Percentiles rank a stretch among this genome's conserved stretches.
Conservation (phyloP, 257 asterid genomes). For the Penstemon eatonii region DNA sequence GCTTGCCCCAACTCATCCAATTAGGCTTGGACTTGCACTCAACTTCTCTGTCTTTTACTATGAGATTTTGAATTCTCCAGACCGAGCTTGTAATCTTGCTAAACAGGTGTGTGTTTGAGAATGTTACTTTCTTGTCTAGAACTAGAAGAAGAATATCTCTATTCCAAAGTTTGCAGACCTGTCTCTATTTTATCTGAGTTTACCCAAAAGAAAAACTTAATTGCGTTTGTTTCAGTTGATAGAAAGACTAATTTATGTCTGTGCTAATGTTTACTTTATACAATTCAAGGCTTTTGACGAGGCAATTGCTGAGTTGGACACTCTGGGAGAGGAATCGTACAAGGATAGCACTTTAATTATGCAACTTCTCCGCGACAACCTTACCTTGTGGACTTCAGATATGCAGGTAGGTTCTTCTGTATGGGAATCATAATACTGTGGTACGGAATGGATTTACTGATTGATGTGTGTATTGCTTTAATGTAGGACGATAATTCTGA, state of each 20-base stretch:
- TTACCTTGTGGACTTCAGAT: slow-evolving; percentile 62
- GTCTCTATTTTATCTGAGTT: background rate
- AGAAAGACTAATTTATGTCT: background rate
- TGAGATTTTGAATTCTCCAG: slow-evolving; percentile 58
- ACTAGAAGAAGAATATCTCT: too few relatives aligned
- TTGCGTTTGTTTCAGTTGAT: slow-evolving; percentile 3
- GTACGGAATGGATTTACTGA: background rate
- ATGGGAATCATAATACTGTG: background rate
- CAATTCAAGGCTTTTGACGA: slow-evolving; percentile 55
- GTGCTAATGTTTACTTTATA: background rate
- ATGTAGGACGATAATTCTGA: slow-evolving; percentile 52
- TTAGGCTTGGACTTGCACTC: slow-evolving; percentile 56
- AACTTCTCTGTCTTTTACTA: slow-evolving; percentile 60
- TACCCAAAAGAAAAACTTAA: background rate
- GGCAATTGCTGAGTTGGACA: slow-evolving; percentile 62
- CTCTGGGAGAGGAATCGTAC: slow-evolving; percentile 61
- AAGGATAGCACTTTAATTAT: slow-evolving; percentile 61
- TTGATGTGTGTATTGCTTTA: slow-evolving; percentile 1
- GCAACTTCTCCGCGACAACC: slow-evolving; percentile 68
- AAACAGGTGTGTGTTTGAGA: slow-evolving; percentile 38
- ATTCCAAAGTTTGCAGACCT: background rate
- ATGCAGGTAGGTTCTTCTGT: slow-evolving; percentile 41
- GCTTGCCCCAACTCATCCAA: slow-evolving; percentile 56
- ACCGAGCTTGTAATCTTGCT: slow-evolving; percentile 57
- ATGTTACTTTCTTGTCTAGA: too few relatives aligned